Evolutionary conservation across 306 rosid species (phyloP).

Genomic region (Quercus suber): DNA sequence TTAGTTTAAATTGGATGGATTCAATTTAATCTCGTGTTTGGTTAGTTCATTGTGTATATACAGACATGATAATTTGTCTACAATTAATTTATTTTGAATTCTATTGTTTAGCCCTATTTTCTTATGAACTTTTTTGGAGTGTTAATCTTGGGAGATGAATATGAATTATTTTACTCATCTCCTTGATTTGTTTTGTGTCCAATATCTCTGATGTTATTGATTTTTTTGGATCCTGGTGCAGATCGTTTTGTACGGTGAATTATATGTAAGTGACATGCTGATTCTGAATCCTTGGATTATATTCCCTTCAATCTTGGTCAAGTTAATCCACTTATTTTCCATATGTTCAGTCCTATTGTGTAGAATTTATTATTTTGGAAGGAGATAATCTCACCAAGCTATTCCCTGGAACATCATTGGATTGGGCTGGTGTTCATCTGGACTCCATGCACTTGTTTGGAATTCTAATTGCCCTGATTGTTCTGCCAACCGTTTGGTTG

Average conservation of each 20-base stretch:
- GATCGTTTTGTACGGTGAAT: constrained; percentile 65
- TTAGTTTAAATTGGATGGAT: constrained; percentile 7
- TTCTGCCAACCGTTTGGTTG: constrained; percentile 82
- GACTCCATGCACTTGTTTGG: constrained; percentile 65
- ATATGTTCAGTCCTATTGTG: constrained; percentile 62
- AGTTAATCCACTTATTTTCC: not conserved
- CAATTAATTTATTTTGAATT: not conserved
- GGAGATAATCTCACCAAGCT: constrained; percentile 77
- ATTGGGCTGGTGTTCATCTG: constrained; percentile 44
- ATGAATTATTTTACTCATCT: not conserved
- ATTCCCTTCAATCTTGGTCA: constrained; percentile 2
- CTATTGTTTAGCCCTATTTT: not conserved
- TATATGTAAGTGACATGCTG: constrained; percentile 63
- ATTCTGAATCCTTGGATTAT: not conserved
- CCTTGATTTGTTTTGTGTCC: constrained; percentile 1
- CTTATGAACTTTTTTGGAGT: not conserved
- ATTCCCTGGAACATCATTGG: constrained; percentile 66
- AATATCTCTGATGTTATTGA: constrained; percentile 22
- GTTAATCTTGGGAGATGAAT: not conserved
- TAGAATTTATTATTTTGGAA: constrained; percentile 79
- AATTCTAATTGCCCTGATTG: constrained; percentile 58
- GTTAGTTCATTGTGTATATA: not conserved
- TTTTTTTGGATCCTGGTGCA: constrained; percentile 39
- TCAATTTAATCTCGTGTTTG: not conserved
- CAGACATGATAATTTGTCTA: not conserved